These are phyloP conservation scores for Puccinia triticina DNA, from an alignment of 1,284 basidiomycete species.

Conservation along the genomic window DNA sequence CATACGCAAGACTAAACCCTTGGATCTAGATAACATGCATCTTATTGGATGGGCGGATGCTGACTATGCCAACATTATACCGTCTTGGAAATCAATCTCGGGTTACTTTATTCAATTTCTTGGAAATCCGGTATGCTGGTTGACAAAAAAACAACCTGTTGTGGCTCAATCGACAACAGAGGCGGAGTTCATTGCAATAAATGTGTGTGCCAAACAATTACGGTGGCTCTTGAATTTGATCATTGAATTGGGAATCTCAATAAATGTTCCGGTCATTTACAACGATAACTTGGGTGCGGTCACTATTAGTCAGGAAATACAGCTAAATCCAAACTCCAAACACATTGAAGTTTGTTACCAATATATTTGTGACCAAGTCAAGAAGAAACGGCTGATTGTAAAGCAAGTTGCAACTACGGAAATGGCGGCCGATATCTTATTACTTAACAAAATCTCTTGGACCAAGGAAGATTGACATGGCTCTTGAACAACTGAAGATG, in stretches of 20 bases:
- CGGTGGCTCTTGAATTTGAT: too few species aligned
- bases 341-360: slow-evolving; percentile 1
- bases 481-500: background rate
- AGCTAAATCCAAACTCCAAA: background rate
- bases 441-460: background rate
- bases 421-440: background rate
- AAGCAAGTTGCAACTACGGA: background rate
- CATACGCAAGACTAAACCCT: too few species aligned
- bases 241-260: background rate
- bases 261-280: background rate
- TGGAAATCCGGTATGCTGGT: too few species aligned
- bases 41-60: too few species aligned
- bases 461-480: background rate
- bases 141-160: too few species aligned
- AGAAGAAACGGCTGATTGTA: background rate
- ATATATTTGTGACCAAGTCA: background rate
- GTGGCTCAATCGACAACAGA: too few species aligned
- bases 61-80: background rate
- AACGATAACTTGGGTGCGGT: background rate
- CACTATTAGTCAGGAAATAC: background rate
- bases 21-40: too few species aligned
- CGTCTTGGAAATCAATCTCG: background rate
- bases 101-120: too few species aligned
- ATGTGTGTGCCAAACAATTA: too few species aligned
- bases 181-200: too few species aligned